A percentile compares a stretch with the other conserved stretches of the same genome.
These are phyloP conservation scores for Metschnikowia picachoensis DNA, from an alignment of 805 yeast species.

Conservation along the genomic window DNA sequence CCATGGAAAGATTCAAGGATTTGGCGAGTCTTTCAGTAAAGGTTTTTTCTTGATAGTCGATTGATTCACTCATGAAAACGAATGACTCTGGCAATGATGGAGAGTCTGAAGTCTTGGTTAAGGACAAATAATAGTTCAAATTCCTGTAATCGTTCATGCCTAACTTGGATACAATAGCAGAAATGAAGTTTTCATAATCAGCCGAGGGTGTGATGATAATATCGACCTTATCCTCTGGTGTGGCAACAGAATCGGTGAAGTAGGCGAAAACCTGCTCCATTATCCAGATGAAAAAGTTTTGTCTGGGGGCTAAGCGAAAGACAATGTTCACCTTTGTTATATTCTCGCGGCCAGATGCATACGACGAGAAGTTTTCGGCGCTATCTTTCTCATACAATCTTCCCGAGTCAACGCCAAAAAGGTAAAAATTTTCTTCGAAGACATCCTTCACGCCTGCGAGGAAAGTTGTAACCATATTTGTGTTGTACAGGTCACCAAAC, in stretches of 20 bases:
- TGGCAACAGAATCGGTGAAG: constrained; percentile 50
- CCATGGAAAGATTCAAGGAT: constrained; percentile 41
- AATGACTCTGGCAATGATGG: constrained; percentile 64
- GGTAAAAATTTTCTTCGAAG: constrained; percentile 66
- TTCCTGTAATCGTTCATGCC: constrained; percentile 75
- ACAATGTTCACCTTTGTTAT: constrained; percentile 59
- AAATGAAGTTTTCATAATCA: constrained; percentile 65
- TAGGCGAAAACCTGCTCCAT: constrained; percentile 60
- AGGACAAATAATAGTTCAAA: constrained; percentile 74
- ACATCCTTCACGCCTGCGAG: constrained; percentile 48
- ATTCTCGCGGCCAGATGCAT: constrained; percentile 86
- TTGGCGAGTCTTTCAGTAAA: constrained; percentile 43
- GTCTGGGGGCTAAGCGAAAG: constrained; percentile 71
- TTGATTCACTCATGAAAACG: constrained; percentile 86
- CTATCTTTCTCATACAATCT: constrained; percentile 57
- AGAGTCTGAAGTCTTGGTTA: constrained; percentile 79
- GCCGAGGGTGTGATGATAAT: constrained; percentile 56
- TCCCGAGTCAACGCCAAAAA: constrained; percentile 58
- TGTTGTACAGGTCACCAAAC: constrained; percentile 60
- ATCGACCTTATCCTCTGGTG: constrained; percentile 57
- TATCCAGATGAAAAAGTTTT: constrained; percentile 65
- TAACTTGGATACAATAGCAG: constrained; percentile 81
- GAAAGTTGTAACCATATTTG: constrained; percentile 49
- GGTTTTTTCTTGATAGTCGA: constrained; percentile 71
- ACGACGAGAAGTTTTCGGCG: constrained; percentile 59